Percentiles rank a stretch among this genome's conserved stretches.
Conservation (phyloP, 768 basidiomycete species). For the Boletus insuetus region DNA sequence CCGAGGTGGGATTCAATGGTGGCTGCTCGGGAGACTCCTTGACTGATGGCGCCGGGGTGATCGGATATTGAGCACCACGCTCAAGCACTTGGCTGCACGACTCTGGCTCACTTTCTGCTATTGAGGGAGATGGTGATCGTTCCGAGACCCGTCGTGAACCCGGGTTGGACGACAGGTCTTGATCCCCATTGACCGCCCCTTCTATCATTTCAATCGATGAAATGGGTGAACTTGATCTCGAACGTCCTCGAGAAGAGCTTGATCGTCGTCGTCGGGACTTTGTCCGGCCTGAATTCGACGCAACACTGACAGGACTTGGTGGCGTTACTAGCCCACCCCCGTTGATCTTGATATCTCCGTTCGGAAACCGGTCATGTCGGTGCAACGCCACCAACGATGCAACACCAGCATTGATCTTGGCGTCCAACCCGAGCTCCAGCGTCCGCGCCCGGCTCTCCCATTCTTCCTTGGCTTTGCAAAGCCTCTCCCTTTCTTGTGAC, state of each 20-base stretch:
- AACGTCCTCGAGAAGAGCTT: conserved; percentile 40
- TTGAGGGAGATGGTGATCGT: conserved; percentile 30
- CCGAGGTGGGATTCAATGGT: conserved; percentile 4
- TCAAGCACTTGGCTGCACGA: conserved; percentile 17
- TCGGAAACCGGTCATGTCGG: conserved; percentile 38
- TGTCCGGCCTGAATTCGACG: conserved; percentile 52
- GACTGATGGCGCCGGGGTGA: conserved; percentile 31
- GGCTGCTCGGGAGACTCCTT: conserved; percentile 30
- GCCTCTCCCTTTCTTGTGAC: conserved; percentile 73
- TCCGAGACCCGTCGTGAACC: conserved; percentile 27
- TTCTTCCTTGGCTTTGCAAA: conserved; percentile 71
- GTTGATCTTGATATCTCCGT: conserved; percentile 29
- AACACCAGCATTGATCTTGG: conserved; percentile 36
- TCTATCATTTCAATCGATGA: conserved; percentile 35
- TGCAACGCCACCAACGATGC: conserved; percentile 32
- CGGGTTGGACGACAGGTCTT: conserved; percentile 15
- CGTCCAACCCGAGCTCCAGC: conserved; percentile 55
- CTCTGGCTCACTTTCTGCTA: conserved; percentile 31
- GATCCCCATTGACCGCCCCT: conserved; percentile 19
- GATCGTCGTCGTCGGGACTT: conserved; percentile 43
- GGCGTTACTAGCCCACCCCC: conserved; percentile 63
- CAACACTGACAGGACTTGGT: conserved; percentile 71
- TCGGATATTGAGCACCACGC: conserved; percentile 24
- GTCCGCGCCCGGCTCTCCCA: conserved; percentile 65
- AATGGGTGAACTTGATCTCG: conserved; percentile 35